Percentiles rank a stretch among this genome's conserved stretches.
Evolutionary conservation across 768 basidiomycete genomes (phyloP).

Genomic region (Suillus subalutaceus): DNA sequence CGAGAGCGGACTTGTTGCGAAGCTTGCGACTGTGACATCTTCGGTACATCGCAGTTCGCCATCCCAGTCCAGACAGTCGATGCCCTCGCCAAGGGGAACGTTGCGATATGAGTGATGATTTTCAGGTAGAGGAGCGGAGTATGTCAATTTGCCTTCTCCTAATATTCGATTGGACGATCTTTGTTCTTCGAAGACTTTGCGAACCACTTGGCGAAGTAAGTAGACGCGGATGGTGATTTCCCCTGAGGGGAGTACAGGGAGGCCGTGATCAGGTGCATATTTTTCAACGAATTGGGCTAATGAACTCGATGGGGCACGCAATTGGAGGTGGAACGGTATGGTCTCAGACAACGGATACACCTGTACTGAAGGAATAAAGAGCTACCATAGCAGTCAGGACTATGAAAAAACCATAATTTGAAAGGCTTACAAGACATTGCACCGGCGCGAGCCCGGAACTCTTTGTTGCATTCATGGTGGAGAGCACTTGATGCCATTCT

Average conservation of each 20-base stretch:
- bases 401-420: neutral
- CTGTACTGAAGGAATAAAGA: constrained; percentile 61
- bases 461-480: constrained; percentile 42
- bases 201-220: constrained; percentile 51
- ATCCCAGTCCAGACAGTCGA: constrained; percentile 61
- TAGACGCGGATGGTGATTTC: constrained; percentile 46
- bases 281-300: constrained; percentile 48
- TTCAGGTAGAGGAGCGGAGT: constrained; percentile 42
- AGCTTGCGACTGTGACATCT: constrained; percentile 48
- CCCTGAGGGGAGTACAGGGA: constrained; percentile 11
- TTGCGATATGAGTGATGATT: constrained; percentile 11
- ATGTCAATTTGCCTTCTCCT: constrained; percentile 51
- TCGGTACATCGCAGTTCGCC: constrained; percentile 48
- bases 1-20: constrained; percentile 45
- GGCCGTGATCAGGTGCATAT: constrained; percentile 10
- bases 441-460: constrained; percentile 41
- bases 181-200: constrained; percentile 32
- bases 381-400: constrained; percentile 35
- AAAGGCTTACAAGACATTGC: constrained; percentile 51
- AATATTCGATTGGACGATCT: constrained; percentile 29
- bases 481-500: constrained; percentile 61
- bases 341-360: constrained; percentile 56
- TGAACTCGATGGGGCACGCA: constrained; percentile 49
- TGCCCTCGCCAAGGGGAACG: constrained; percentile 25
- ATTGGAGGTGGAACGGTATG: constrained; percentile 69